A percentile compares a stretch with the other conserved stretches of the same genome.
Evolutionary conservation across 2,329 filamentous ascomycete genomes (phyloP).

Genomic region (Aspergillus sclerotialis): DNA sequence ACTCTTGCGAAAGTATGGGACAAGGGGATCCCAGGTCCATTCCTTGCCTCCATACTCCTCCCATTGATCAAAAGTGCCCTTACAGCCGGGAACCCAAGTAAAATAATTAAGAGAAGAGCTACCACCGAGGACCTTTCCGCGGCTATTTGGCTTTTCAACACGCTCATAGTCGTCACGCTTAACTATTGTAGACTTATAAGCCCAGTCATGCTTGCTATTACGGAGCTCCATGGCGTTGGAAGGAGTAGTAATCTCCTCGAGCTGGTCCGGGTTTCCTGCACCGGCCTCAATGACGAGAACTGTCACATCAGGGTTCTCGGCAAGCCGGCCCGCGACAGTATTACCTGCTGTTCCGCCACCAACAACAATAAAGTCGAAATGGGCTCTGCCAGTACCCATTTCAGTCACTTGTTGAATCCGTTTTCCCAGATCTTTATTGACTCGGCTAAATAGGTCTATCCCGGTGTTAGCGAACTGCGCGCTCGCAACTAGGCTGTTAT

Average conservation of each 20-base stretch:
- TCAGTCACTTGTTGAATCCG: constrained; percentile 7
- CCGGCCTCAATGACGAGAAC: constrained; percentile 21
- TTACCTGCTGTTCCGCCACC: no score
- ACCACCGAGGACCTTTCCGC: constrained; percentile 52
- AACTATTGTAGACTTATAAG: constrained; percentile 54
- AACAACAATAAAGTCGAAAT: no score
- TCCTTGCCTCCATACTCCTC: constrained; percentile 34
- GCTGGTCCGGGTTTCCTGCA: constrained; percentile 37
- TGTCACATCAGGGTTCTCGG: constrained; percentile 38
- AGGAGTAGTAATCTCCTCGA: constrained; percentile 49
- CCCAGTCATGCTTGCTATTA: constrained; percentile 50
- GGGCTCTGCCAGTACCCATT: no score
- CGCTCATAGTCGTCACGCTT: constrained; percentile 45
- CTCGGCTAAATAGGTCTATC: constrained; percentile 13
- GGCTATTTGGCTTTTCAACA: constrained; percentile 54
- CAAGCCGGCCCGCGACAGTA: constrained; percentile 42
- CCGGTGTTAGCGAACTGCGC: not conserved
- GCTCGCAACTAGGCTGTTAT: not conserved
- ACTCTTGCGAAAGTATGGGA: constrained; percentile 33
- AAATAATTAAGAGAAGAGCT: constrained; percentile 54
- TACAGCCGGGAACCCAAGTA: constrained; percentile 53
- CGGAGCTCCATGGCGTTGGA: constrained; percentile 48
- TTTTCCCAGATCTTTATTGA: constrained; percentile 14
- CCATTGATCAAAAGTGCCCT: constrained; percentile 47
- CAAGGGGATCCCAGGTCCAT: constrained; percentile 49